Evolutionary conservation across 2,329 filamentous ascomycete species (phyloP).

Genomic region (Pseudodiploospora longispora): DNA sequence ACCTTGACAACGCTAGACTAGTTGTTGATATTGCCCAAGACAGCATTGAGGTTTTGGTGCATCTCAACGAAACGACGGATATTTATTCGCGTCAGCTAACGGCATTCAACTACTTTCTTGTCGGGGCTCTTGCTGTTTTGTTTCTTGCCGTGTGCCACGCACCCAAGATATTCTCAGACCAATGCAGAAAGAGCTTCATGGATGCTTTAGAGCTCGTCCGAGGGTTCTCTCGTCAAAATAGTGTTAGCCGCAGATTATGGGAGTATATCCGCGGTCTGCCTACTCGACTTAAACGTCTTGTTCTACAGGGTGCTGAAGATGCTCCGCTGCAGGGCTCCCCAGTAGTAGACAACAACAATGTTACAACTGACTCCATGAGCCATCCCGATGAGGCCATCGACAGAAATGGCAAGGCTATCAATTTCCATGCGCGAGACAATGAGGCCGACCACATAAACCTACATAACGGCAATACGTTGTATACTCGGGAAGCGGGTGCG

Average conservation of each 20-base stretch:
- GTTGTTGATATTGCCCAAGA: slow-evolving; percentile 24
- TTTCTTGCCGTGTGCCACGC: slow-evolving; percentile 38
- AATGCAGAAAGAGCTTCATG: slow-evolving; percentile 23
- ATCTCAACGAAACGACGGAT: slow-evolving; percentile 16
- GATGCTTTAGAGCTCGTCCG: slow-evolving; percentile 24
- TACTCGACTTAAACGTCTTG: slow-evolving; percentile 21
- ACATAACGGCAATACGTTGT: not conserved
- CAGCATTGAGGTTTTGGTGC: slow-evolving; percentile 13
- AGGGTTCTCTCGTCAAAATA: slow-evolving; percentile 24
- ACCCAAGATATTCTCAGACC: slow-evolving; percentile 31
- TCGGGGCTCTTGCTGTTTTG: slow-evolving; percentile 24
- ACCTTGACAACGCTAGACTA: slow-evolving; percentile 24
- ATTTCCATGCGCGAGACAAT: not conserved
- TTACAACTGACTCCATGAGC: not conserved
- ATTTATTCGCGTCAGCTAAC: slow-evolving; percentile 18
- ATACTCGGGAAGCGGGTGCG: slow-evolving; percentile 5
- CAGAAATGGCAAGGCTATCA: slow-evolving; percentile 7
- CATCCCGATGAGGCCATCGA: not conserved
- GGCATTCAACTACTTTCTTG: slow-evolving; percentile 18
- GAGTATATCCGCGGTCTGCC: slow-evolving; percentile 26
- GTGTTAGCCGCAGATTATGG: slow-evolving; percentile 25
- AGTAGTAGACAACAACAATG: not conserved
- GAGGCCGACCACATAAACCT: not conserved
- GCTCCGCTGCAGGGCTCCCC: no score
- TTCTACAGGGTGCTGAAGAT: slow-evolving; percentile 10